Percentiles rank a stretch among this genome's conserved stretches.
These are phyloP conservation scores for Candida sanyaensis DNA, from an alignment of 1,139 yeast species.

Conservation along the genomic window DNA sequence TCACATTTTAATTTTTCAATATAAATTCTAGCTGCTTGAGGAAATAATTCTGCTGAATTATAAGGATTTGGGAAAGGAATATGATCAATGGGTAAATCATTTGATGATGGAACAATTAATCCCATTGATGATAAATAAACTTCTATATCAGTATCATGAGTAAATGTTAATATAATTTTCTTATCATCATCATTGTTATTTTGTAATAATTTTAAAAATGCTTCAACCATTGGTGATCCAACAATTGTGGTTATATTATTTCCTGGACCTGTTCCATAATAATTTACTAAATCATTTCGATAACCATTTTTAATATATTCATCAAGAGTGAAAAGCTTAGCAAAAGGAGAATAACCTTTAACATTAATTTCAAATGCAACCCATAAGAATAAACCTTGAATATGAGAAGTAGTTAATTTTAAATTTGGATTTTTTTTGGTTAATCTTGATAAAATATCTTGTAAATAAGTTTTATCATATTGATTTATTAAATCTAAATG, in stretches of 20 bases:
- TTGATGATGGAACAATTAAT: constrained; percentile 31
- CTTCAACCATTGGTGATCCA: constrained; percentile 53
- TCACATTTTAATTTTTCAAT: constrained; percentile 46
- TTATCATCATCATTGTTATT: constrained; percentile 17
- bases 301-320: constrained; percentile 44
- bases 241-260: constrained; percentile 41
- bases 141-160: constrained; percentile 58
- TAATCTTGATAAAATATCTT: constrained; percentile 39
- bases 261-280: constrained; percentile 54
- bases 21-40: constrained; percentile 54
- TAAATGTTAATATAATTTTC: constrained; percentile 48
- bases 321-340: constrained; percentile 50
- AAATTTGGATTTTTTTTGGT: constrained; percentile 29
- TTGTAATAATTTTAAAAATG: constrained; percentile 43
- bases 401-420: constrained; percentile 42
- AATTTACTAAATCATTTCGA: constrained; percentile 42
- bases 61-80: constrained; percentile 41
- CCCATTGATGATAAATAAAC: constrained; percentile 53
- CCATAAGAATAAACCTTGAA: constrained; percentile 39
- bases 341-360: constrained; percentile 47
- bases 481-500: constrained; percentile 12
- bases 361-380: constrained; percentile 61
- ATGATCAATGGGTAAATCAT: constrained; percentile 18
- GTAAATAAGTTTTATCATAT: constrained; percentile 27
- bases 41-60: constrained; percentile 46